Conservation (phyloP, 176 grass and related monocot genomes). For the Pontederia crassipes region DNA sequence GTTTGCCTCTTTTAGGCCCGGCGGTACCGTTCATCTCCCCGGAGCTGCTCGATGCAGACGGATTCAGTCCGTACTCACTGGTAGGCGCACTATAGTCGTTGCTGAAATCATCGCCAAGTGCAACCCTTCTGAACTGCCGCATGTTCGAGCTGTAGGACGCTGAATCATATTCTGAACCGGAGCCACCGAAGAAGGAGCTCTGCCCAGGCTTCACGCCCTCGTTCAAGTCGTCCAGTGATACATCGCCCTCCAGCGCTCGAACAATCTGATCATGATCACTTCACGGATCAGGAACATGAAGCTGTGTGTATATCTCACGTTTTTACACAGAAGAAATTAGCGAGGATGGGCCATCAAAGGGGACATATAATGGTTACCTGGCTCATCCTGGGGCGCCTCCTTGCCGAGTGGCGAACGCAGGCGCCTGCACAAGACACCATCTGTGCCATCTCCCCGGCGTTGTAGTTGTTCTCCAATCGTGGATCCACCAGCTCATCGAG, state of each 20-base stretch:
- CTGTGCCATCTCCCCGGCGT: background rate
- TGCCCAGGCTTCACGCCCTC: background rate
- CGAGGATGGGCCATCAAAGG: too few species aligned
- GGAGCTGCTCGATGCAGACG: background rate
- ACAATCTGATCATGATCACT: background rate
- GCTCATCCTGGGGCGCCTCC: background rate
- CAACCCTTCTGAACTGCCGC: background rate
- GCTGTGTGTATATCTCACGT: too few species aligned
- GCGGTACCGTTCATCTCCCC: background rate
- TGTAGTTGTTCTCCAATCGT: constrained; percentile 1
- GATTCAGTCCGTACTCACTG: background rate
- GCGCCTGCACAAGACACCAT: constrained; percentile 2
- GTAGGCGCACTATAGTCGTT: background rate
- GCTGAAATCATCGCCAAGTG: background rate
- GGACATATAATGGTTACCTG: background rate
- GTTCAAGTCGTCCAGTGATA: background rate
- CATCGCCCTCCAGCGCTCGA: background rate
- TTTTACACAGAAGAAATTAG: too few species aligned
- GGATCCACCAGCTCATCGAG: background rate
- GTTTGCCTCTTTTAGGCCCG: background rate
- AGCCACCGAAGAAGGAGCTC: background rate
- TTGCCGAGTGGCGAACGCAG: background rate
- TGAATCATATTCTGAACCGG: background rate
- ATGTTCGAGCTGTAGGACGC: background rate
- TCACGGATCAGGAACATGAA: too few species aligned